Evolutionary conservation across 2,329 filamentous ascomycete species (phyloP), one percentile per base, ranked within the genome.

Genomic region (Aureobasidium sp.): DNA sequence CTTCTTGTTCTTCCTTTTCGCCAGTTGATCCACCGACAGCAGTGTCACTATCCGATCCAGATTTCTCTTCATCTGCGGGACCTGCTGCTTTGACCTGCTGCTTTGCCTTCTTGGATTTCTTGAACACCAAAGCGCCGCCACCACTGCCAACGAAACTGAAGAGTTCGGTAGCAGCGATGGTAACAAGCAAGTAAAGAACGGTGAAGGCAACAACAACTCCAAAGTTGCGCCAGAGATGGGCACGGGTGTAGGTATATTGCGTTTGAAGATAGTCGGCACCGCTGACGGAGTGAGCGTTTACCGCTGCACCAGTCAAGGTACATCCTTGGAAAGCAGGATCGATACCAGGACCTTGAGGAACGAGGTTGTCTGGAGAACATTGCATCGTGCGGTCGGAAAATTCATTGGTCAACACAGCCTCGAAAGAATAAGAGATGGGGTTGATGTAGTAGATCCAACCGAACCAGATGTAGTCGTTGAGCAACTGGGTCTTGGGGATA

Each of bases 171-270:
- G 85, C 87, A 23, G 88, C 65, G 5, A 87, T 80, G 0, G 89
- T 93, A 31, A 93, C 73, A 11, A 85, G 65, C 13, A 95, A 81
- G 68, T 93, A 95, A 5, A 90, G 79, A 0, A 89, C 77, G 1
- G 84, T 82, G 65, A 90, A 94, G 0, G 86, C 89, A 65, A 92
- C 84, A 1, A 94, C 74, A 3, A 92, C 85, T 33, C 87, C 89
- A 67, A 89, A 90, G 69, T 93, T 91, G 3, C 89, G 84, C 78
- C 85, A 87, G 0, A 87, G 71, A 66, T 87, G 78, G 27, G 73
- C 74, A 19, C 83, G 75, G 0, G 78, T 78, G 66, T 85, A 86
- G 46, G 79, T 74, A 70, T 81, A 87, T 8, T 78, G 78, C 0
- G 77, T 75, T 10, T 74, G 65, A 2, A 87, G 68, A 65, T 87